A percentile compares a stretch with the other conserved stretches of the same genome.
These are phyloP conservation scores for Moniliophthora roreri DNA, from an alignment of 1,284 basidiomycete genomes.

Conservation along the genomic window DNA sequence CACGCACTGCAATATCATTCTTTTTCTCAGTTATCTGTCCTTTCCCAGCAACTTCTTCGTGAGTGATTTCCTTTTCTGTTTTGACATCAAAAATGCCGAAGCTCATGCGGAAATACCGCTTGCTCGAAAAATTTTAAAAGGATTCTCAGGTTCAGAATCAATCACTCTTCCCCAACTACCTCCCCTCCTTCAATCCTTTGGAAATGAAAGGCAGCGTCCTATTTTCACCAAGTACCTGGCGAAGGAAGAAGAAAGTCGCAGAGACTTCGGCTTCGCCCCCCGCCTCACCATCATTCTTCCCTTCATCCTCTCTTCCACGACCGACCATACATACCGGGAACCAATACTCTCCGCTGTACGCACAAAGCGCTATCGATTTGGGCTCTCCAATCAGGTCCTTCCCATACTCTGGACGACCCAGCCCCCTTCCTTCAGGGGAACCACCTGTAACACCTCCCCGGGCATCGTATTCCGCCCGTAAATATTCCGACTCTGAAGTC, in stretches of 20 bases:
- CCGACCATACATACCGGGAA: too few species aligned
- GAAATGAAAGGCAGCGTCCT: conserved; percentile 9
- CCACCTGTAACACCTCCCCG: not conserved
- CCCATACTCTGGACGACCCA: too few species aligned
- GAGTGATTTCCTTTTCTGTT: too few species aligned
- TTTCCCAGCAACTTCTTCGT: too few species aligned
- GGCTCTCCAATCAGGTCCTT: not conserved
- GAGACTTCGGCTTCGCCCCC: not conserved
- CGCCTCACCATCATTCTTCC: not conserved
- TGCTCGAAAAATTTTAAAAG: conserved; percentile 1
- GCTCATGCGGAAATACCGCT: too few species aligned
- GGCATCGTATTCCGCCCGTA: not conserved
- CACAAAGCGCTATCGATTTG: not conserved
- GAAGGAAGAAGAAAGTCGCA: conserved; percentile 6
- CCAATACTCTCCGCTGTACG: not conserved
- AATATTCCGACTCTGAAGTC: not conserved
- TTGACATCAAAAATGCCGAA: too few species aligned
- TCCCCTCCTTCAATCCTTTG: not conserved
- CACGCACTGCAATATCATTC: not conserved
- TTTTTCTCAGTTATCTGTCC: not conserved
- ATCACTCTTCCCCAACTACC: not conserved
- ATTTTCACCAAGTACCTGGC: conserved; percentile 14
- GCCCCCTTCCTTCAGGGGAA: not conserved
- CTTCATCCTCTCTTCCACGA: too few species aligned
- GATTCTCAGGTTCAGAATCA: conserved; percentile 5